A percentile compares a stretch with the other conserved stretches of the same genome.
phyloP scores from a whole-genome alignment of 768 basidiomycete species.

The Rhizopogon rudus region DNA sequence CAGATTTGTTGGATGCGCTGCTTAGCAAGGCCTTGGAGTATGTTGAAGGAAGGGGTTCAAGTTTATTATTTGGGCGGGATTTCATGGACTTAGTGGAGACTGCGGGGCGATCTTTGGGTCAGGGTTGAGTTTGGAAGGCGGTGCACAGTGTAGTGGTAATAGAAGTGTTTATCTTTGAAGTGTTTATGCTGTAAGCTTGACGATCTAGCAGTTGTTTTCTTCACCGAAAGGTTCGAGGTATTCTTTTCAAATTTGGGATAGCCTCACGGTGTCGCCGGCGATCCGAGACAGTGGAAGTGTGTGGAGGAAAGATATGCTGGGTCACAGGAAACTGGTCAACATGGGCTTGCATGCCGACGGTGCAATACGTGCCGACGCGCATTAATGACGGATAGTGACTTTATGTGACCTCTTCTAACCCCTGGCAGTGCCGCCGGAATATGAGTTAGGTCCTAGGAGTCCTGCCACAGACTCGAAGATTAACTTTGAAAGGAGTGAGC shows the following conservation, averaged over 20 bases:
- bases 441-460: not conserved
- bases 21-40: conserved; percentile 38
- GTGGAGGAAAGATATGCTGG: too few species aligned
- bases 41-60: conserved; percentile 17
- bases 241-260: too few species aligned
- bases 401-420: not conserved
- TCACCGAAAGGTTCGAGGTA: too few species aligned
- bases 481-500: not conserved
- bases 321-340: too few species aligned
- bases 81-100: not conserved
- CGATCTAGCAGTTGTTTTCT: too few species aligned
- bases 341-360: too few species aligned
- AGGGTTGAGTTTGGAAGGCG: not conserved
- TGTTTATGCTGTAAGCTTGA: too few species aligned
- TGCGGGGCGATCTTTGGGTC: not conserved
- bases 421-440: not conserved
- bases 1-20: conserved; percentile 39
- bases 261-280: too few species aligned
- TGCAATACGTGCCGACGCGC: not conserved
- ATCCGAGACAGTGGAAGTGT: too few species aligned
- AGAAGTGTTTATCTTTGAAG: not conserved
- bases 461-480: not conserved
- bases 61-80: conserved; percentile 3
- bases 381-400: not conserved
- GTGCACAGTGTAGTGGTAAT: not conserved